Conservation (phyloP, 352 stramenopile genomes). For the Globisporangium barbulae region DNA sequence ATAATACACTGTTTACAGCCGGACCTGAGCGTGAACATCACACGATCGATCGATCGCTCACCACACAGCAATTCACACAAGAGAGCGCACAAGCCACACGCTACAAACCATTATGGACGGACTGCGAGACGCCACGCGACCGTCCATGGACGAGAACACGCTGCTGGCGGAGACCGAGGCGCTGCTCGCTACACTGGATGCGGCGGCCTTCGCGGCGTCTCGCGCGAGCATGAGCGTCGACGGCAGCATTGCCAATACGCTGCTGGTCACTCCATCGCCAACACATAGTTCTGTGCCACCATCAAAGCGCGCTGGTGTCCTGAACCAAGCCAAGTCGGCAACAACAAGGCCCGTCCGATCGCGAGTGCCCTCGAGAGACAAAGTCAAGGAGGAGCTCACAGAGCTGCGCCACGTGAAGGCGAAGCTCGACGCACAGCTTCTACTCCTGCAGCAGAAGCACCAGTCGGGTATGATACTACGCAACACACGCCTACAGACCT, state of each 20-base stretch:
- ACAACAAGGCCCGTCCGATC: neutral
- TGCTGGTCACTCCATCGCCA: too few relatives aligned
- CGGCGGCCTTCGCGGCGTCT: constrained; percentile 4
- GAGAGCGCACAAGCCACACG: too few relatives aligned
- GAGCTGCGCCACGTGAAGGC: neutral
- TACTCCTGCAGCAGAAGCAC: neutral
- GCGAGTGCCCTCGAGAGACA: neutral
- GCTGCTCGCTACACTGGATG: constrained; percentile 7
- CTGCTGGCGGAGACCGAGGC: constrained; percentile 13
- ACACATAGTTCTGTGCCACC: too few relatives aligned
- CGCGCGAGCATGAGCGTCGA: neutral
- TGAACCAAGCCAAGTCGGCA: too few relatives aligned
- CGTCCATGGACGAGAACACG: constrained; percentile 11
- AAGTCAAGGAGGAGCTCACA: constrained; percentile 3
- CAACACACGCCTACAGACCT: constrained; percentile 1
- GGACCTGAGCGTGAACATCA: too few relatives aligned
- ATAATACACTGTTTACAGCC: too few relatives aligned
- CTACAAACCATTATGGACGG: too few relatives aligned
- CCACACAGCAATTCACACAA: too few relatives aligned
- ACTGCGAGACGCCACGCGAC: neutral
- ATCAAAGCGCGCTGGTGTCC: too few relatives aligned
- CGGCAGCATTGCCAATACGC: too few relatives aligned
- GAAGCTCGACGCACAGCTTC: constrained; percentile 9
- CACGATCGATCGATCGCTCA: too few relatives aligned
- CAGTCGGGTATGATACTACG: neutral